Conservation (phyloP, 2,329 filamentous ascomycete genomes). For the Trichophyton verrucosum region DNA sequence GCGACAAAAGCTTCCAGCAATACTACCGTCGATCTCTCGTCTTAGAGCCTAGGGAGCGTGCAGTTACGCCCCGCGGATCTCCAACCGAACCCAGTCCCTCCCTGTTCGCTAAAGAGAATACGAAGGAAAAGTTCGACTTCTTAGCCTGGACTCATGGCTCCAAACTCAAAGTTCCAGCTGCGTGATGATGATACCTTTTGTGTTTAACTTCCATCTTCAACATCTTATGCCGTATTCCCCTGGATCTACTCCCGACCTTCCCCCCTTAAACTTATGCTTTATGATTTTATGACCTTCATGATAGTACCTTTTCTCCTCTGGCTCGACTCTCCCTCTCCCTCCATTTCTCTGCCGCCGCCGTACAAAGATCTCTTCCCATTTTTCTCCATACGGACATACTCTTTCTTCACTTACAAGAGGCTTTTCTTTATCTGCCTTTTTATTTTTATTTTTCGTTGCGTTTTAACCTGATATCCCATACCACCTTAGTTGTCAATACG, state of each 20-base stretch:
- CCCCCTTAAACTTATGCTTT: conserved; percentile 6
- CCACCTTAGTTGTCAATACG: conserved; percentile 1
- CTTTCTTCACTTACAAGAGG: background rate
- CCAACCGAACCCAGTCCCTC: conserved; percentile 19
- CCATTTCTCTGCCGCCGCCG: background rate
- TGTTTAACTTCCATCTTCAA: background rate
- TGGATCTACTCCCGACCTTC: conserved; percentile 9
- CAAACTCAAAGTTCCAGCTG: conserved; percentile 30
- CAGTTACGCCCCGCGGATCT: conserved; percentile 15
- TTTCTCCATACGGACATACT: background rate
- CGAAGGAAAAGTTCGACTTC: conserved; percentile 43
- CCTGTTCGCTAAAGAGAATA: conserved; percentile 25
- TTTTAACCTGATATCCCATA: background rate
- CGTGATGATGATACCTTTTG: conserved; percentile 12
- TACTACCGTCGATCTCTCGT: conserved; percentile 75
- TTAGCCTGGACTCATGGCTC: conserved; percentile 39
- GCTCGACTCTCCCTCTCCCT: background rate
- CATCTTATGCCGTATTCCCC: conserved; percentile 6
- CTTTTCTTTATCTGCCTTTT: background rate
- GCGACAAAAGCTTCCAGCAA: conserved; percentile 50
- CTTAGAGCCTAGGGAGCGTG: conserved; percentile 52
- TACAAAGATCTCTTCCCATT: background rate
- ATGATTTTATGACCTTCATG: conserved; percentile 17
- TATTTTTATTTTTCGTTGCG: too few species aligned
- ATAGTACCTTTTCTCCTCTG: background rate